Conservation (phyloP, 225 moss, liverwort and hornwort genomes). For the Straminergon stramineum region DNA sequence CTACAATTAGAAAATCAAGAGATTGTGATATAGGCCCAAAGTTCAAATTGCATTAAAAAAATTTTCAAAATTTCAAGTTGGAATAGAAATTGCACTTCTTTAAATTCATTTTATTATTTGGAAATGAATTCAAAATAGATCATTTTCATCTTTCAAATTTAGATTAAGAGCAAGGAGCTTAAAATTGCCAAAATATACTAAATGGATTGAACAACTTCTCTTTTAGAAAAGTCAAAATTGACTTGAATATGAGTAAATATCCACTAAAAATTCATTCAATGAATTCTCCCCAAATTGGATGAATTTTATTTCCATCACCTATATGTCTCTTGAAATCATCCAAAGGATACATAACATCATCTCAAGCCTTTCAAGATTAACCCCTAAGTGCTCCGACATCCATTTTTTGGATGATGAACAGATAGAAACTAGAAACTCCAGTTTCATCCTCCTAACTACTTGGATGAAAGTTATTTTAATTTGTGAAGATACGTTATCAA, state of each 20-base stretch:
- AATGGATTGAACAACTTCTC: background rate
- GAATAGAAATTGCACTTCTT: background rate
- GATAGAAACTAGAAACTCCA: no score
- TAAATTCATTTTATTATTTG: background rate
- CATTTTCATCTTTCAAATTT: background rate
- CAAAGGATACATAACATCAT: background rate
- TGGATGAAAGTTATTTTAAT: no score
- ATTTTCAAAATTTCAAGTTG: background rate
- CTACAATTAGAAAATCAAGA: background rate
- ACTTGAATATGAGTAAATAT: background rate
- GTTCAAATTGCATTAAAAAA: background rate
- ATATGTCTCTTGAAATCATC: background rate
- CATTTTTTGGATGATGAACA: no score
- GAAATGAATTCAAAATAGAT: background rate
- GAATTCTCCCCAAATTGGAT: accelerated
- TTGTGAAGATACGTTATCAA: no score
- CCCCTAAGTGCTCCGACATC: no score
- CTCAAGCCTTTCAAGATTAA: accelerated
- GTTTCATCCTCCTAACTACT: no score
- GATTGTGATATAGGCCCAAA: accelerated
- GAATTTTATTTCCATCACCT: background rate
- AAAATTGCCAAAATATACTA: background rate
- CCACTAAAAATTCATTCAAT: background rate
- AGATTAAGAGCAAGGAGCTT: accelerated
- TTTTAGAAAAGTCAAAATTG: background rate